Evolutionary conservation across 805 yeast genomes (phyloP).

Genomic region (Yamadazyma paraphyllophila): DNA sequence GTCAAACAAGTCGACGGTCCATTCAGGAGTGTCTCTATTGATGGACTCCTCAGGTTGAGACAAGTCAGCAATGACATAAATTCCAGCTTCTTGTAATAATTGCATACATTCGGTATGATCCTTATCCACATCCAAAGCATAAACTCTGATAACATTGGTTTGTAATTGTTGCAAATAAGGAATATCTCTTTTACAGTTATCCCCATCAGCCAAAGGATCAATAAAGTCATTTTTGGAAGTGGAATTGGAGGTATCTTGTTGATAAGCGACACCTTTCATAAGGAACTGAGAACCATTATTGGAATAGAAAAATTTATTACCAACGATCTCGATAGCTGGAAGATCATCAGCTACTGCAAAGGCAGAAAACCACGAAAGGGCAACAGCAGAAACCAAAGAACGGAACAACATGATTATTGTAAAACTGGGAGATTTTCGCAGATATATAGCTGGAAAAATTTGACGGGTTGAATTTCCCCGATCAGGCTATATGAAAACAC

Average conservation of each 20-base stretch:
- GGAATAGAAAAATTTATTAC: slow-evolving; percentile 74
- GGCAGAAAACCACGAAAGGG: slow-evolving; percentile 6
- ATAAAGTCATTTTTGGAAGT: slow-evolving; percentile 46
- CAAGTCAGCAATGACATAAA: slow-evolving; percentile 86
- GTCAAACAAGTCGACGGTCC: slow-evolving; percentile 60
- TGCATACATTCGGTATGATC: slow-evolving; percentile 73
- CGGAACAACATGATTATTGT: slow-evolving; percentile 9
- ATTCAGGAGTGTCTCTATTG: slow-evolving; percentile 58
- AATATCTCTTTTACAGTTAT: slow-evolving; percentile 66
- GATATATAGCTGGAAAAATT: slow-evolving; percentile 2
- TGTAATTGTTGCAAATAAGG: slow-evolving; percentile 61
- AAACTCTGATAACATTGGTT: slow-evolving; percentile 74
- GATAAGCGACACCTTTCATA: slow-evolving; percentile 79
- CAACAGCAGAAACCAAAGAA: slow-evolving; percentile 4
- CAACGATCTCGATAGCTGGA: slow-evolving; percentile 69
- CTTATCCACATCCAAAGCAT: slow-evolving; percentile 61
- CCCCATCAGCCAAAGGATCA: slow-evolving; percentile 69
- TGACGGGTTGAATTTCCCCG: slow-evolving; percentile 8
- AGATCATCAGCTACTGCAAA: slow-evolving; percentile 37
- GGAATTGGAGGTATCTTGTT: slow-evolving; percentile 59
- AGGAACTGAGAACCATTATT: slow-evolving; percentile 79
- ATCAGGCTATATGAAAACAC: slow-evolving; percentile 7
- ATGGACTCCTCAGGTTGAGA: slow-evolving; percentile 67
- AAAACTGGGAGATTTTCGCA: neutral
- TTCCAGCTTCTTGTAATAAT: slow-evolving; percentile 74